phyloP scores from a whole-genome alignment of 192 early-diverging fungal genomes.

The Podila minutissima region DNA sequence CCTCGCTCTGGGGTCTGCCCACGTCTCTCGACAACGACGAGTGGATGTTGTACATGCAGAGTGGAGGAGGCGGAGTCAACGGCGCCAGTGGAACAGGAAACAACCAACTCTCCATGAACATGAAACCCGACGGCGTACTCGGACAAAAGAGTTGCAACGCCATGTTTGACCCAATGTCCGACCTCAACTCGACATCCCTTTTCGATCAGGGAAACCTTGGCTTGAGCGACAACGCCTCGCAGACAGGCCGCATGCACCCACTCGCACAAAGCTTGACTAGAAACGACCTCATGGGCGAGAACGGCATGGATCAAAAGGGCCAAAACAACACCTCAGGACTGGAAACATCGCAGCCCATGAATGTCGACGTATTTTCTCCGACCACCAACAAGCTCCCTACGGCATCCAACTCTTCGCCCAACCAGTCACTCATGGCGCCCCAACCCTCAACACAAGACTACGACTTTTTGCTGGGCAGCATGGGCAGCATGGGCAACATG shows the following conservation, averaged over 20 bases:
- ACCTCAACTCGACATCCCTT: not conserved
- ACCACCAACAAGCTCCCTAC: not conserved
- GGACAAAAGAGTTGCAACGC: not conserved
- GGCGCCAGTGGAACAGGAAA: not conserved
- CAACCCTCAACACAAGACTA: conserved; percentile 9
- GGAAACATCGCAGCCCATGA: not conserved
- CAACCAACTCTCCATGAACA: not conserved
- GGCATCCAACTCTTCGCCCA: conserved; percentile 1
- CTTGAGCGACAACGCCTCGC: not conserved
- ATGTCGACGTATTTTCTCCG: not conserved
- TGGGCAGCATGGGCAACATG: not conserved
- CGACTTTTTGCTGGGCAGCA: conserved; percentile 8
- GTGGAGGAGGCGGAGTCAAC: conserved; percentile 6
- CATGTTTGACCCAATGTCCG: conserved; percentile 8
- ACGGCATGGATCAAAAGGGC: too few relatives aligned
- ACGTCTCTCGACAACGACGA: conserved; percentile 45
- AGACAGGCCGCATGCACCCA: conserved; percentile 5
- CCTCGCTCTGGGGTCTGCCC: conserved; percentile 42
- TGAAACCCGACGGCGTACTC: not conserved
- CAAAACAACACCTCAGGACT: not conserved
- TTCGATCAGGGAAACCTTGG: not conserved
- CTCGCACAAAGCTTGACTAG: conserved; percentile 33
- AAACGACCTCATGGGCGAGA: conserved; percentile 13
- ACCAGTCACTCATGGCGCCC: conserved; percentile 1
- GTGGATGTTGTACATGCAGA: conserved; percentile 51